These are phyloP conservation scores for Sphaerosporella brunnea DNA, from an alignment of 495 filamentous ascomycete genomes.

Conservation along the genomic window DNA sequence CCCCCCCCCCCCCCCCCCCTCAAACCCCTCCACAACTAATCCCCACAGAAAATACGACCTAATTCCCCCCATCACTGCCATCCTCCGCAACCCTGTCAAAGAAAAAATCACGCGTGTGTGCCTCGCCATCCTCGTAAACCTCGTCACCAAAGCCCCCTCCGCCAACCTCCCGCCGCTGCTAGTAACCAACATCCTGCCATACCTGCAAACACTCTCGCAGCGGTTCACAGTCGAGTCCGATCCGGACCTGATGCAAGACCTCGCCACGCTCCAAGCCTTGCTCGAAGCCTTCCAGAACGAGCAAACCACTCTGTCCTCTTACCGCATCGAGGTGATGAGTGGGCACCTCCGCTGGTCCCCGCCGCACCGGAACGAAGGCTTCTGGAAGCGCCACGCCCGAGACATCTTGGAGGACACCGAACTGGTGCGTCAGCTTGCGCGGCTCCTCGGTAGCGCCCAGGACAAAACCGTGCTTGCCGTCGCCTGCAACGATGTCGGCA, in stretches of 20 bases:
- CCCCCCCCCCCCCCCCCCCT: slow-evolving; percentile 1
- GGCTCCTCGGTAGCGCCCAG: slow-evolving; percentile 30
- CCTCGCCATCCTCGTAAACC: slow-evolving; percentile 72
- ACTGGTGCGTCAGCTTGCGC: slow-evolving; percentile 69
- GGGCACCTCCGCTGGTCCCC: slow-evolving; percentile 92
- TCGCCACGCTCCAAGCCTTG: slow-evolving; percentile 53
- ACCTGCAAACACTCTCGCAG: slow-evolving; percentile 59
- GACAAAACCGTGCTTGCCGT: slow-evolving; percentile 94
- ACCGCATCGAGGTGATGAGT: slow-evolving; percentile 71
- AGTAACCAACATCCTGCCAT: slow-evolving; percentile 35
- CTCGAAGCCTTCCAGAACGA: slow-evolving; percentile 87
- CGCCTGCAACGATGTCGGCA: slow-evolving; percentile 85
- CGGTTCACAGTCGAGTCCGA: slow-evolving; percentile 61
- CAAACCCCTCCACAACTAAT: not conserved
- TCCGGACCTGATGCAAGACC: slow-evolving; percentile 73
- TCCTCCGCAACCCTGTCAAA: slow-evolving; percentile 82
- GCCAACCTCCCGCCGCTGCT: slow-evolving; percentile 61
- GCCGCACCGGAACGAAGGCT: slow-evolving; percentile 71
- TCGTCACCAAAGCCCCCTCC: slow-evolving; percentile 38
- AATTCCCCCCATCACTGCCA: slow-evolving; percentile 70
- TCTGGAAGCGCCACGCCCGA: slow-evolving; percentile 93
- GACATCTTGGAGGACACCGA: slow-evolving; percentile 76
- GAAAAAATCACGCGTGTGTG: slow-evolving; percentile 93
- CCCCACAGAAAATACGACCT: slow-evolving; percentile 67
- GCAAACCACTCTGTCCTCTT: slow-evolving; percentile 94